Percentiles rank a stretch among this genome's conserved stretches.
Conservation (phyloP, 768 basidiomycete species). For the Phallus indusiatus region DNA sequence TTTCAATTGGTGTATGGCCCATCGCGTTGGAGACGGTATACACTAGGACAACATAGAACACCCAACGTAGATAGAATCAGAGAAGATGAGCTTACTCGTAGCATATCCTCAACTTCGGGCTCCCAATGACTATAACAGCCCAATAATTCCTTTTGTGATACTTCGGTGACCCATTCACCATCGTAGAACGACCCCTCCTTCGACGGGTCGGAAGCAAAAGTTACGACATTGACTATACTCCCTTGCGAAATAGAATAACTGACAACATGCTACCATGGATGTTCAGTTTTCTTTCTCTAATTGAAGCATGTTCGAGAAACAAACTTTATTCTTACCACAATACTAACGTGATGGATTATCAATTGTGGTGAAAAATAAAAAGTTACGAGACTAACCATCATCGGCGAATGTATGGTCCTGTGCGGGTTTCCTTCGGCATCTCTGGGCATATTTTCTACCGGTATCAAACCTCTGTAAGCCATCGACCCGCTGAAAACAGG, state of each 20-base stretch:
- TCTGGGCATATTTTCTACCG: conserved; percentile 24
- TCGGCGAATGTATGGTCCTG: conserved; percentile 29
- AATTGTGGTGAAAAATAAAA: conserved; percentile 2
- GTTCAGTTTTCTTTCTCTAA: conserved; percentile 5
- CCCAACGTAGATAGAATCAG: not conserved
- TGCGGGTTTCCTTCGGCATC: conserved; percentile 15
- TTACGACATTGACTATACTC: conserved; percentile 52
- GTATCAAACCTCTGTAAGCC: conserved; percentile 38
- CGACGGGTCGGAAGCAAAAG: conserved; percentile 41
- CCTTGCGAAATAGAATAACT: conserved; percentile 54
- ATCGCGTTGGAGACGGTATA: conserved; percentile 12
- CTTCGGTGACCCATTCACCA: conserved; percentile 42
- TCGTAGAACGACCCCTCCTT: conserved; percentile 41
- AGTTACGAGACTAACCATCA: conserved; percentile 29
- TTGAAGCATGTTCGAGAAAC: not conserved
- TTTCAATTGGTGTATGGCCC: conserved; percentile 17
- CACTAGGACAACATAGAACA: not conserved
- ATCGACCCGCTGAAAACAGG: conserved; percentile 39
- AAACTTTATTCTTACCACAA: conserved; percentile 40
- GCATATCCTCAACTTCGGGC: conserved; percentile 22
- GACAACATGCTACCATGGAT: conserved; percentile 39
- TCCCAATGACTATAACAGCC: conserved; percentile 26
- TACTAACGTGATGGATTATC: conserved; percentile 32
- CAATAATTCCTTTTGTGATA: conserved; percentile 32
- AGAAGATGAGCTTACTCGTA: conserved; percentile 17